Conservation (phyloP, 1,284 basidiomycete genomes). For the Ustilago cynodontis region DNA sequence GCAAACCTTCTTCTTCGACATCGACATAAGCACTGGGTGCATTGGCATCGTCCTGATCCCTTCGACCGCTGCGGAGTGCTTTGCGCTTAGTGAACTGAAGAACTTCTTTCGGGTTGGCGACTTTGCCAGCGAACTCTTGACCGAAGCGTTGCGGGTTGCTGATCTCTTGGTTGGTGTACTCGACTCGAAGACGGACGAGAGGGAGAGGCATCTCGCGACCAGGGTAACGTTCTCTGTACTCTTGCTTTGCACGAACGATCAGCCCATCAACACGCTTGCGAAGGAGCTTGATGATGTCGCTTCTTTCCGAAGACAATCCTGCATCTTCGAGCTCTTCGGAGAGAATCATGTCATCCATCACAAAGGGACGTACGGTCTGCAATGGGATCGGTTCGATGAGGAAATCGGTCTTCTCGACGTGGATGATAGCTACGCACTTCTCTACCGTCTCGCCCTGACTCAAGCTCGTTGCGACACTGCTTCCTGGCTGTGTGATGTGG, state of each 20-base stretch:
- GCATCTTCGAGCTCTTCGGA: constrained; percentile 73
- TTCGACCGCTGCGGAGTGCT: constrained; percentile 36
- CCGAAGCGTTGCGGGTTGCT: constrained; percentile 94
- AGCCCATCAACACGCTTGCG: constrained; percentile 71
- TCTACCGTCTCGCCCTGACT: constrained; percentile 59
- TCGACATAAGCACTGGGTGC: constrained; percentile 38
- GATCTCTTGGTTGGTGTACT: constrained; percentile 63
- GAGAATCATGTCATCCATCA: constrained; percentile 86
- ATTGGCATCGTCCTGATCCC: constrained; percentile 16
- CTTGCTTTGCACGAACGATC: constrained; percentile 80
- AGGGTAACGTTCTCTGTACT: constrained; percentile 81
- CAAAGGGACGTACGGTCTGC: constrained; percentile 92
- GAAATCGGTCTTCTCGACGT: constrained; percentile 83
- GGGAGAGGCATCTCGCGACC: constrained; percentile 74
- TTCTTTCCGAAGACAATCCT: constrained; percentile 47
- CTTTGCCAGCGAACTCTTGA: constrained; percentile 88
- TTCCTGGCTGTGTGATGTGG: constrained; percentile 93
- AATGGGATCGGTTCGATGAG: constrained; percentile 85
- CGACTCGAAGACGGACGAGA: constrained; percentile 81
- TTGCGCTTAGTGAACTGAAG: constrained; percentile 89
- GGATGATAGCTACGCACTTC: constrained; percentile 60
- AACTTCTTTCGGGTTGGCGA: constrained; percentile 95
- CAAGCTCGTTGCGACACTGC: constrained; percentile 89
- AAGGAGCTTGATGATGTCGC: constrained; percentile 56
- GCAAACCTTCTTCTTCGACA: constrained; percentile 47